These are phyloP conservation scores for Hypoxylon rickii DNA, from an alignment of 495 filamentous ascomycete genomes.

Conservation along the genomic window DNA sequence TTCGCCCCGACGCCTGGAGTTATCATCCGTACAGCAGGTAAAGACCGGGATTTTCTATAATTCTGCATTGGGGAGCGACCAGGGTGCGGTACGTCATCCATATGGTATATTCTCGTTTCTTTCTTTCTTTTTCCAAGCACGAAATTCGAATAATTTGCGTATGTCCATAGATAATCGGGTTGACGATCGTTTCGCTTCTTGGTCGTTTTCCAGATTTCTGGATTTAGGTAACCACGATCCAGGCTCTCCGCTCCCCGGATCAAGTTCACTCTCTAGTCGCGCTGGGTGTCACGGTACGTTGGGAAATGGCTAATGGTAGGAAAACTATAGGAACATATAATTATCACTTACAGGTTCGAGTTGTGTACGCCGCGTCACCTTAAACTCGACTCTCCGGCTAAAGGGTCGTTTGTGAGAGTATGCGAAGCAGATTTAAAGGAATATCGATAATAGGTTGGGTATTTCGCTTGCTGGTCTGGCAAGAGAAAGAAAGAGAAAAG, in stretches of 20 bases:
- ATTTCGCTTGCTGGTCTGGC: conserved; percentile 38
- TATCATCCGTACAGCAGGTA: conserved; percentile 21
- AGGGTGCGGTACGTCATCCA: conserved; percentile 4
- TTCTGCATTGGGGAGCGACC: conserved; percentile 19
- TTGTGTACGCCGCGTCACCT: not conserved
- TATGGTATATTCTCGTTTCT: conserved; percentile 1
- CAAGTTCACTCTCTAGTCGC: not conserved
- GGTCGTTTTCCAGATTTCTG: not conserved
- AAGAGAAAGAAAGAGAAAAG: conserved; percentile 37
- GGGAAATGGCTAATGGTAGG: not conserved
- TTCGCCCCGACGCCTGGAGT: conserved; percentile 19
- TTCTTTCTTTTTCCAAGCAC: conserved; percentile 7
- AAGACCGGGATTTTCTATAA: conserved; percentile 4
- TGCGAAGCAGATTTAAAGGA: conserved; percentile 16
- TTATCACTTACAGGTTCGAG: conserved; percentile 26
- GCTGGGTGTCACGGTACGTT: not conserved
- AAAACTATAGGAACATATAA: conserved; percentile 10
- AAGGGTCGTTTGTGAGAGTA: conserved; percentile 27
- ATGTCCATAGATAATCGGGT: not conserved
- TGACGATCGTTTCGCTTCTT: not conserved
- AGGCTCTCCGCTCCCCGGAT: not conserved
- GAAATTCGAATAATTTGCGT: not conserved
- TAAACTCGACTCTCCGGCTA: too few relatives aligned
- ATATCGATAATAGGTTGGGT: conserved; percentile 32
- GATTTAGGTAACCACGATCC: not conserved